Conservation (phyloP, 208 protist species). For the Trypanosoma lewisi region DNA sequence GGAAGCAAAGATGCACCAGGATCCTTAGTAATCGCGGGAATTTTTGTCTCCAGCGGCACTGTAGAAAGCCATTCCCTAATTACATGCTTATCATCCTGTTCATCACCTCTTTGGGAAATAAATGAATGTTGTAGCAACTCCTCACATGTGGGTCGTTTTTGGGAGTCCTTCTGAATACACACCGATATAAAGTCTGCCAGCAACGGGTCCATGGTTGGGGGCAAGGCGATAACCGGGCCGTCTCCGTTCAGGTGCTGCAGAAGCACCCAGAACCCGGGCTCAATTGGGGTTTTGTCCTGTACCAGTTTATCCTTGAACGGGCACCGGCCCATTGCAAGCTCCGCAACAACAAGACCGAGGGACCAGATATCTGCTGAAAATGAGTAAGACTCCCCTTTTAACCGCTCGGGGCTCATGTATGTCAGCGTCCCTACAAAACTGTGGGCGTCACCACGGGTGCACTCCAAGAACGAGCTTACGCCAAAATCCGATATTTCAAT, state of each 20-base stretch:
- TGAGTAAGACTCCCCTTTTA: constrained; percentile 87
- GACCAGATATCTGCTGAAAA: constrained; percentile 93
- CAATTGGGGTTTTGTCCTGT: constrained; percentile 45
- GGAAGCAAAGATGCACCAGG: background rate
- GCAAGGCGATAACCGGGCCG: constrained; percentile 55
- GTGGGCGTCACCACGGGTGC: constrained; percentile 76
- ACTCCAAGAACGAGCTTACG: constrained; percentile 88
- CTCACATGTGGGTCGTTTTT: constrained; percentile 57
- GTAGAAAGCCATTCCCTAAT: constrained; percentile 37
- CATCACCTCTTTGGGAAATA: constrained; percentile 25
- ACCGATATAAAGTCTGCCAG: constrained; percentile 67
- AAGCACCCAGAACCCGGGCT: constrained; percentile 85
- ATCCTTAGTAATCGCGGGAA: background rate
- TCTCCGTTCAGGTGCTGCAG: constrained; percentile 74
- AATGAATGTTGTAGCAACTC: constrained; percentile 79
- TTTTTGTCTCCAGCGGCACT: background rate
- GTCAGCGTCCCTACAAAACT: constrained; percentile 92
- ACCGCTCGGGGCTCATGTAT: constrained; percentile 94
- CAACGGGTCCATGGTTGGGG: constrained; percentile 41
- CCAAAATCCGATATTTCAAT: constrained; percentile 95
- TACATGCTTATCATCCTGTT: constrained; percentile 20
- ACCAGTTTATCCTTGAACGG: constrained; percentile 61
- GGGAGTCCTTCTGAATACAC: constrained; percentile 62
- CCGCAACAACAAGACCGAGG: constrained; percentile 87
- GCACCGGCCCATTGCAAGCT: constrained; percentile 82